Evolutionary conservation across 495 filamentous ascomycete species (phyloP), one percentile per base, ranked within the genome.

Genomic region (Lasiosphaeria ovina): DNA sequence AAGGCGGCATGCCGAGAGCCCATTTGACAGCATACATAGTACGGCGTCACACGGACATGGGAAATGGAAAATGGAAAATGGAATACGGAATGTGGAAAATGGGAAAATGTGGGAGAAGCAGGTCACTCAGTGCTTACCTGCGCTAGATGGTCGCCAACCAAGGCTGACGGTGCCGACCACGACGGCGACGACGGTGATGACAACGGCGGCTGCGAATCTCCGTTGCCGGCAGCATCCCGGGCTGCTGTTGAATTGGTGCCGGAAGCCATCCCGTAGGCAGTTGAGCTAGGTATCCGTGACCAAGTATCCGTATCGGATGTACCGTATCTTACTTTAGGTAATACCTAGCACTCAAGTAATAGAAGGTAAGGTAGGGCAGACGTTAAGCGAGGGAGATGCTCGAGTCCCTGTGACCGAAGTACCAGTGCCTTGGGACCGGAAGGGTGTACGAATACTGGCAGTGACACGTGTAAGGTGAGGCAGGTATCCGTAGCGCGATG

Each of bases 81-180:
- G 24, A n/a, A n/a, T n/a, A n/a, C n/a, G n/a, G n/a, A n/a, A n/a
- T n/a, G n/a, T n/a, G n/a, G 24, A 24, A 24, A 24, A 24, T 24
- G 24, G 24, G 24, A 24, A 24, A 24, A 24, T 24, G 24, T 2
- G 2, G 24, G 24, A n/a, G 24, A 24, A 24, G 24, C 24, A 24
- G 24, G 24, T 24, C 24, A 24, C 24, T 33, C 17, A 34, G 50
- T n/a, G 31, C 66, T 63, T 62, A 66, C 64, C 59, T 69, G 66
- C 24, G 67, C 57, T 51, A 69, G 31, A 47, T 66, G 47, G 49
- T 60, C 62, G 31, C 51, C 51, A 38, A 63, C 58, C 50, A 64
- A 64, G 32, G 51, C 50, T 35, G 62, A 55, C 12, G 62, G 36
- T 17, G 55, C 36, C 14, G 54, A 32, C 9, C 58, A 48, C 11